phyloP scores from a whole-genome alignment of 345 rosid genomes.

The Acer saccharum region DNA sequence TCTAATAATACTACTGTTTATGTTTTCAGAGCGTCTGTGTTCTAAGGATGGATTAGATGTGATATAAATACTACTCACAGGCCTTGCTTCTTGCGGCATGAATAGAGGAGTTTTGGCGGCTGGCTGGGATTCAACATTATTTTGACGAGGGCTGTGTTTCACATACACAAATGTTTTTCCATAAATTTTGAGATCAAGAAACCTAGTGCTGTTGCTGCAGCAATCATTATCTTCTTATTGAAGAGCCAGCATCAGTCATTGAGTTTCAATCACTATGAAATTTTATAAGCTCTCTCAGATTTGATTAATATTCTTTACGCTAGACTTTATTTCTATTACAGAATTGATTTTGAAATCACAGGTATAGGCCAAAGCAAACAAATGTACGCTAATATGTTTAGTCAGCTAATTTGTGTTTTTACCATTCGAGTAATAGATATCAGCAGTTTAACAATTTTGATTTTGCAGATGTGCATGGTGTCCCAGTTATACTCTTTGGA shows the following conservation, averaged over 20 bases:
- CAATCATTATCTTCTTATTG: neutral
- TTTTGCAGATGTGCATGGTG: neutral
- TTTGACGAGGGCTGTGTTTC: neutral
- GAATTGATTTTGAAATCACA: conserved; percentile 12
- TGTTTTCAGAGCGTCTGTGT: conserved; percentile 74
- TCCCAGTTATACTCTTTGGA: neutral
- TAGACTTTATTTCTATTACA: neutral
- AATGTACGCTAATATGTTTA: neutral
- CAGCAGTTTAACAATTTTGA: neutral
- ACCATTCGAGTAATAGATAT: neutral
- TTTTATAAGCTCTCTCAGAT: conserved; percentile 11
- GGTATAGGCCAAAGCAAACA: conserved; percentile 2
- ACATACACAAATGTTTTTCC: neutral
- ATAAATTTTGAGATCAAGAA: conserved; percentile 6
- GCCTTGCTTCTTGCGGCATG: conserved; percentile 8
- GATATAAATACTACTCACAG: neutral
- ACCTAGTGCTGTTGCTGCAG: conserved; percentile 3
- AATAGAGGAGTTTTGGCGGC: conserved; percentile 6
- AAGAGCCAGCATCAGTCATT: neutral
- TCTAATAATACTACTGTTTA: conserved; percentile 4
- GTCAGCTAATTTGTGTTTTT: conserved; percentile 8
- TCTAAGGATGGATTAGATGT: conserved; percentile 53
- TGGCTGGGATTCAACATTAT: conserved; percentile 8
- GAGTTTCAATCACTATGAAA: conserved; percentile 1
- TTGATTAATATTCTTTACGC: conserved; percentile 29